phyloP scores from a whole-genome alignment of 2,329 filamentous ascomycete species.

The Herpotrichia juniperi region DNA sequence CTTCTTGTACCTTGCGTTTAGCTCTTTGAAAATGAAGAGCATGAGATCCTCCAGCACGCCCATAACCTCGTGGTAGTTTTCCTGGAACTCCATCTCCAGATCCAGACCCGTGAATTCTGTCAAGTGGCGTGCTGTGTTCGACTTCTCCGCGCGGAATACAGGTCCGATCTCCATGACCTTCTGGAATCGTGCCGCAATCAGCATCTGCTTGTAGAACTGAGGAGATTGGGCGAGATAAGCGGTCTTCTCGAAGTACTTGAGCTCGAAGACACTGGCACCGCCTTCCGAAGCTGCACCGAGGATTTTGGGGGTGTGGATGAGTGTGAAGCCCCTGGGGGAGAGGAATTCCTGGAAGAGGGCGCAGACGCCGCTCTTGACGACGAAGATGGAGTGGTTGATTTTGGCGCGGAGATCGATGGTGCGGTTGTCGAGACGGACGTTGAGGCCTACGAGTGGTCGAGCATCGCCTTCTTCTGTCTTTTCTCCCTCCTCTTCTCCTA shows the following conservation, averaged over 20 bases:
- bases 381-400: slow-evolving; percentile 87
- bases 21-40: slow-evolving; percentile 78
- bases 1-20: slow-evolving; percentile 69
- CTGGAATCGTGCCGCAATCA: slow-evolving; percentile 79
- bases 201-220: slow-evolving; percentile 87
- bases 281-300: slow-evolving; percentile 92
- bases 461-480: slow-evolving; percentile 60
- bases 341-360: slow-evolving; percentile 82
- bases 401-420: slow-evolving; percentile 91
- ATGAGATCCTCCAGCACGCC: slow-evolving; percentile 75
- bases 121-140: slow-evolving; percentile 83
- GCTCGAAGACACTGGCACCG: slow-evolving; percentile 86
- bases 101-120: slow-evolving; percentile 89
- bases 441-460: slow-evolving; percentile 76
- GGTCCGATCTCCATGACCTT: slow-evolving; percentile 80
- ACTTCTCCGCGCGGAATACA: slow-evolving; percentile 86
- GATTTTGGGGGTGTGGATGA: slow-evolving; percentile 88
- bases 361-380: slow-evolving; percentile 69
- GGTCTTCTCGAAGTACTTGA: slow-evolving; percentile 86
- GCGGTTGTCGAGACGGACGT: slow-evolving; percentile 87
- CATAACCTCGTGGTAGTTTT: slow-evolving; percentile 77
- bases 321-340: slow-evolving; percentile 73
- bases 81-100: slow-evolving; percentile 87
- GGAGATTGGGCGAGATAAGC: slow-evolving; percentile 82
- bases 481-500: slow-evolving; percentile 55